Evolutionary conservation across 1,284 basidiomycete species (phyloP).

Genomic region (Dichomitus squalens): DNA sequence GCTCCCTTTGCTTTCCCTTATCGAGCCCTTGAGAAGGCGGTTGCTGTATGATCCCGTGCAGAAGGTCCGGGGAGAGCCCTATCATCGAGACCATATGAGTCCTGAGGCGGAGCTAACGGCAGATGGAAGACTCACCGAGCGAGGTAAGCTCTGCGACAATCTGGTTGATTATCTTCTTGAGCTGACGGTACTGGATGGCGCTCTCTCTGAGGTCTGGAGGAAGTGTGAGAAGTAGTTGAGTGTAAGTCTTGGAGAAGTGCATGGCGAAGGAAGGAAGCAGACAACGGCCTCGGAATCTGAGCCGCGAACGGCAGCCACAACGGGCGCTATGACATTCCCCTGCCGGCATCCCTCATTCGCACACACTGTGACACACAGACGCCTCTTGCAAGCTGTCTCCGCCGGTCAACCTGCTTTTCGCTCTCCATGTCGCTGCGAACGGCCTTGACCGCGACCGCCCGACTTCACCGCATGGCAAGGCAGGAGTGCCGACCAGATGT

Average conservation of each 20-base stretch:
- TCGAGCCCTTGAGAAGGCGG: slow-evolving; percentile 15
- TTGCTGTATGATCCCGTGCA: slow-evolving; percentile 47
- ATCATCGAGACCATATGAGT: slow-evolving; percentile 41
- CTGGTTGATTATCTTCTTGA: slow-evolving; percentile 92
- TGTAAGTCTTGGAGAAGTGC: slow-evolving; percentile 85
- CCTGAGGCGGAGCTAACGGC: not conserved
- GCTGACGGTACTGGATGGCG: slow-evolving; percentile 87
- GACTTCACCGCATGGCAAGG: not conserved
- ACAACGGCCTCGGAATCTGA: no score
- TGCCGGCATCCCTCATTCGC: no score
- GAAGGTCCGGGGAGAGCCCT: slow-evolving; percentile 43
- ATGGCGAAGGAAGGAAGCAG: slow-evolving; percentile 40
- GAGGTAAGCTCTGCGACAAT: slow-evolving; percentile 81
- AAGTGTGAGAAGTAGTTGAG: slow-evolving; percentile 68
- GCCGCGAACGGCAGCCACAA: no score
- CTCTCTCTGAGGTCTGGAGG: slow-evolving; percentile 76
- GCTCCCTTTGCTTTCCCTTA: slow-evolving; percentile 30
- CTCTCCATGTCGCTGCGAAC: not conserved
- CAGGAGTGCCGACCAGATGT: no score
- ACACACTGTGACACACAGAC: no score
- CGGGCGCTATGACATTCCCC: no score
- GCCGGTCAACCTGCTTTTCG: not conserved
- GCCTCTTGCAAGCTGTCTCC: no score
- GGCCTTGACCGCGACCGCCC: not conserved
- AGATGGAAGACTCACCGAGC: slow-evolving; percentile 49